Conservation (phyloP, 331 rosid genomes). For the Rhamnella rubrinervis region DNA sequence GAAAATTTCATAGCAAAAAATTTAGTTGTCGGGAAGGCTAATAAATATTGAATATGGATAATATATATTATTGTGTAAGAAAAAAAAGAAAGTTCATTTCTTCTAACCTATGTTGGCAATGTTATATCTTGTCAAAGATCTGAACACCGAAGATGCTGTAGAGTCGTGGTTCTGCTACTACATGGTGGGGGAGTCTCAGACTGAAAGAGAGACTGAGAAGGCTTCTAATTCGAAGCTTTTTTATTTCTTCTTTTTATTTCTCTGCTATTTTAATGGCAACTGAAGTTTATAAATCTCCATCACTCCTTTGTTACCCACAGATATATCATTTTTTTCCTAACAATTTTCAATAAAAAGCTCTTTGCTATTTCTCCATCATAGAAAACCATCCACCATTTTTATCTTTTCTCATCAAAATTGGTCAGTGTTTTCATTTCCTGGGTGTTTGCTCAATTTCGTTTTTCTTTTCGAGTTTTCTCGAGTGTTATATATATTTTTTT, state of each 20-base stretch:
- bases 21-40: too few relatives aligned
- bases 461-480: not conserved
- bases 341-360: not conserved
- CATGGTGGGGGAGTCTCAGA: slow-evolving; percentile 9
- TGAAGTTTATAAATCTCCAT: slow-evolving; percentile 40
- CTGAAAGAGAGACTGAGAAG: not conserved
- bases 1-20: too few relatives aligned
- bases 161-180: not conserved
- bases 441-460: not conserved
- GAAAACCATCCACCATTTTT: not conserved
- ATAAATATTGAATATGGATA: too few relatives aligned
- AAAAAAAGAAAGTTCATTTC: too few relatives aligned
- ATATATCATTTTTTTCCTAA: slow-evolving; percentile 27
- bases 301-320: slow-evolving; percentile 71
- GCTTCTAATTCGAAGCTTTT: slow-evolving; percentile 1
- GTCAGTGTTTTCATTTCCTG: too few relatives aligned
- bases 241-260: not conserved
- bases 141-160: too few relatives aligned
- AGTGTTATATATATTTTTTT: not conserved
- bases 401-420: not conserved
- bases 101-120: too few relatives aligned
- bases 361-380: not conserved
- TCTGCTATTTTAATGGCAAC: slow-evolving; percentile 59
- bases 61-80: too few relatives aligned
- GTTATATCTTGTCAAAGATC: too few relatives aligned